Evolutionary conservation across 2,329 filamentous ascomycete species (phyloP), one percentile per base, ranked within the genome.

Genomic region (Zalaria sp.): DNA sequence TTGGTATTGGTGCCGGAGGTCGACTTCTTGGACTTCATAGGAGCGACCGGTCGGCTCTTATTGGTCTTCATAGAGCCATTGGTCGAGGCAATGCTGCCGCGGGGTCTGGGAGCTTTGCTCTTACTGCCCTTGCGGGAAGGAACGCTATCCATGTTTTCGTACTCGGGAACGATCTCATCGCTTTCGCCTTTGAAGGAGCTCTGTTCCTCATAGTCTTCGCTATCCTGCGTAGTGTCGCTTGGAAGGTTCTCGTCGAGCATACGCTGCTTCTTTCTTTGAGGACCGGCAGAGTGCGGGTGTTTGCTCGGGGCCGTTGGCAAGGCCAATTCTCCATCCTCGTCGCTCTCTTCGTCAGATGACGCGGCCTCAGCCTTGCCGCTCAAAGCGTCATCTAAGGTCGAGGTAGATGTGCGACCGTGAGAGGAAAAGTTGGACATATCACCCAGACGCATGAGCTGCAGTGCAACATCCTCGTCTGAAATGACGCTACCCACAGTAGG

Each of bases 401-500:
- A 95, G 5, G 87, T 86, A 5, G 89, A 95, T 3, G 86, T 93
- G 51, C 89, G 83, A 42, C 87, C 88, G 54, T 94, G 85, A 18
- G 18, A 18, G 2, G 87, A 93, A 55, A 93, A 82, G 58, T 93
- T 93, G 43, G 87, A 91, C 52, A 88, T 85, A 58, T 95, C 88
- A 37, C 91, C 88, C 42, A 98, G 75, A 52, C 89, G 83, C 80
- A 98, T 96, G 55, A 98, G 71, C 65, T 96, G 91, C 57, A 95
- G 81, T 43, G 91, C 91, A 47, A 96, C 91, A 63, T 98, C 91
- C 62, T 98, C 91, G 58, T 98, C 91, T 9, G 89, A 96, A 61
- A 98, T 89, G 61, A 86, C 93, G 64, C 89, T 96, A 42, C 85
- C 85, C 52, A 96, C 83, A 8, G 91, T 98, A n/a, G 89, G 89